Evolutionary conservation across 2,329 filamentous ascomycete genomes (phyloP).

Genomic region (Aspergillus tanneri): DNA sequence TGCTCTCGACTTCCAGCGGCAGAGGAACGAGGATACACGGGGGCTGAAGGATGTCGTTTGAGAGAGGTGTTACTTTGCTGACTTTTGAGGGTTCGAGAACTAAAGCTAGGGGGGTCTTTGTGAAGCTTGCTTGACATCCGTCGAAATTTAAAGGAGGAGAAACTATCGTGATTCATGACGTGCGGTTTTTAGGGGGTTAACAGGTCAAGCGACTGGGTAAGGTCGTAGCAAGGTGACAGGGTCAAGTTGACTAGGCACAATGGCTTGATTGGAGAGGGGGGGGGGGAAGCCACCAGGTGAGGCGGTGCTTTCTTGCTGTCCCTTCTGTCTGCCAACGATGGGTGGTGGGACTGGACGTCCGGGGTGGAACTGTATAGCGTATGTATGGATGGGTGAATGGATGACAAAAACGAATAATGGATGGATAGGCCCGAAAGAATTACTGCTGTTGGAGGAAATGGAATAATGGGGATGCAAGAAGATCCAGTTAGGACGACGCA

Average conservation of each 20-base stretch:
- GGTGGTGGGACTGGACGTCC: slow-evolving; percentile 12
- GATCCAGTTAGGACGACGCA: slow-evolving; percentile 14
- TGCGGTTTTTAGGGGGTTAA: slow-evolving; percentile 31
- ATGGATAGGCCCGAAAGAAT: slow-evolving; percentile 16
- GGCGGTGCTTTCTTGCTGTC: slow-evolving; percentile 25
- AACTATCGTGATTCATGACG: slow-evolving; percentile 39
- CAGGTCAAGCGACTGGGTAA: slow-evolving; percentile 19
- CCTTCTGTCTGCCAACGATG: slow-evolving; percentile 17
- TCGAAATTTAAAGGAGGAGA: slow-evolving; percentile 41
- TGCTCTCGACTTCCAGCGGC: slow-evolving; percentile 42
- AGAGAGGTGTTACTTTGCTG: slow-evolving; percentile 46
- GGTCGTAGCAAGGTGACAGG: slow-evolving; percentile 6
- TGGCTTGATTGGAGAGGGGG: slow-evolving; percentile 25
- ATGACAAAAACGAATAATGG: slow-evolving; percentile 1
- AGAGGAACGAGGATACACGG: slow-evolving; percentile 46
- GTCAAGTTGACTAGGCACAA: slow-evolving; percentile 14
- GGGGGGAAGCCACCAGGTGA: slow-evolving; percentile 25
- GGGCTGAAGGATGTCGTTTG: slow-evolving; percentile 49
- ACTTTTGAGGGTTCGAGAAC: slow-evolving; percentile 42
- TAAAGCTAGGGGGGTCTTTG: slow-evolving; percentile 46
- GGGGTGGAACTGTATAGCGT: slow-evolving; percentile 20
- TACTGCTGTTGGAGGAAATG: slow-evolving; percentile 2
- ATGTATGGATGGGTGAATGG: background rate
- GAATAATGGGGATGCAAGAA: slow-evolving; percentile 1
- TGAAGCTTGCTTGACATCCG: slow-evolving; percentile 45